Evolutionary conservation across 2,329 filamentous ascomycete species (phyloP).

Genomic region (Hypoxylon rubiginosum): DNA sequence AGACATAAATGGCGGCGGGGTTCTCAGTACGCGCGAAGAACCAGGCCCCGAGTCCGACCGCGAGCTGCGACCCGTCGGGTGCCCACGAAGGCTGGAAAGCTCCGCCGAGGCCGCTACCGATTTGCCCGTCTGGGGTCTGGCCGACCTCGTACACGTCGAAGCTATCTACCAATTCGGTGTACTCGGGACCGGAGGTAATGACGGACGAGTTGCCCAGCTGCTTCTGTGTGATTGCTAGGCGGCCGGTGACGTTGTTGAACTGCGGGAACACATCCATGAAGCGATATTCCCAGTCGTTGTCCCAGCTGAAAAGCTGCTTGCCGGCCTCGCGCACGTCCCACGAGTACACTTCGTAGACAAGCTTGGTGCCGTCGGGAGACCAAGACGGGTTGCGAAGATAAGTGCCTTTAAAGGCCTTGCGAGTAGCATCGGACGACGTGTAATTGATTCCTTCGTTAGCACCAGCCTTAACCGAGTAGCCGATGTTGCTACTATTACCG

Average conservation of each 20-base stretch:
- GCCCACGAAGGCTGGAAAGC: conserved; percentile 59
- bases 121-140: not conserved
- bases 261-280: conserved; percentile 60
- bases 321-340: conserved; percentile 53
- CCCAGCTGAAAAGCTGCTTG: conserved; percentile 56
- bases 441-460: conserved; percentile 49
- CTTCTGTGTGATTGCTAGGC: conserved; percentile 54
- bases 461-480: conserved; percentile 50
- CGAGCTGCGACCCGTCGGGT: conserved; percentile 54
- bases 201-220: conserved; percentile 57
- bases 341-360: conserved; percentile 45
- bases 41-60: conserved; percentile 58
- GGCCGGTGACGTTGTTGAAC: conserved; percentile 42
- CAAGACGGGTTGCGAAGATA: conserved; percentile 45
- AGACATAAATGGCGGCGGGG: conserved; percentile 32
- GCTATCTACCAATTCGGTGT: conserved; percentile 40
- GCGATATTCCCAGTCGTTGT: conserved; percentile 58
- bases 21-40: conserved; percentile 52
- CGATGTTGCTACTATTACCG: conserved; percentile 34
- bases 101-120: conserved; percentile 49
- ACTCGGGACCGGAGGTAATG: conserved; percentile 51
- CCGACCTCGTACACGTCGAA: not conserved
- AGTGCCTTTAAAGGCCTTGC: conserved; percentile 27
- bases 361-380: conserved; percentile 52
- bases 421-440: conserved; percentile 39